Percentiles rank a stretch among this genome's conserved stretches.
Evolutionary conservation across 2,329 filamentous ascomycete species (phyloP).

Genomic region (Seiridium unicorne): DNA sequence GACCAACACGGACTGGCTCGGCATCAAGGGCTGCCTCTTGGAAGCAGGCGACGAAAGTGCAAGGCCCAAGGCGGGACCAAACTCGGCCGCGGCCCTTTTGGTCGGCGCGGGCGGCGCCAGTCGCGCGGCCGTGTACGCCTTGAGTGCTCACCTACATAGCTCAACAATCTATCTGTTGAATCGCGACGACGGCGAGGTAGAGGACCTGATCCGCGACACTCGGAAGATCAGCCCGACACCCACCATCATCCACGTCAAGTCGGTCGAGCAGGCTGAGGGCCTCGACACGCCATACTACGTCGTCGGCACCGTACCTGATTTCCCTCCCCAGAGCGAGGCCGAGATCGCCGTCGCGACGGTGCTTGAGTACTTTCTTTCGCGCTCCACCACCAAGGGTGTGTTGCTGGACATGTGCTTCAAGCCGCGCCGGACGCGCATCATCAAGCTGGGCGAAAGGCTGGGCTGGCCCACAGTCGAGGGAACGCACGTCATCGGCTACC

Average conservation of each 20-base stretch:
- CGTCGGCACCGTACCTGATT: neutral
- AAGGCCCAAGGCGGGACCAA: neutral
- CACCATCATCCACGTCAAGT: neutral
- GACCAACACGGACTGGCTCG: conserved; percentile 2
- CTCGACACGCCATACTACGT: neutral
- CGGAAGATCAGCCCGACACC: neutral
- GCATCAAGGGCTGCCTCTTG: conserved; percentile 1
- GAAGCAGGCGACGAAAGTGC: neutral
- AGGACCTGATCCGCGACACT: neutral
- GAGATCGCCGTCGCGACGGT: neutral
- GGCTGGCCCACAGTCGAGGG: neutral
- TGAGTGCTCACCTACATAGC: neutral
- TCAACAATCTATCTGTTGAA: neutral
- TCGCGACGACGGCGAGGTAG: neutral
- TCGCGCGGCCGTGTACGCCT: neutral
- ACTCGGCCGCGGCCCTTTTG: neutral
- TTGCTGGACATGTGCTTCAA: conserved; percentile 6
- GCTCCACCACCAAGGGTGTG: neutral
- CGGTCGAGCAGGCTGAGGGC: neutral
- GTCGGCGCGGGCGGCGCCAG: conserved; percentile 2
- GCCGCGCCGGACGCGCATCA: neutral
- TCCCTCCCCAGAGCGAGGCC: neutral
- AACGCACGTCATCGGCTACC: conserved; percentile 3
- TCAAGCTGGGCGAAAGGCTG: neutral
- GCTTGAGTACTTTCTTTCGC: neutral